Evolutionary conservation across 371 early-diverging fungal genomes (phyloP).

Genomic region (Circinella minor): DNA sequence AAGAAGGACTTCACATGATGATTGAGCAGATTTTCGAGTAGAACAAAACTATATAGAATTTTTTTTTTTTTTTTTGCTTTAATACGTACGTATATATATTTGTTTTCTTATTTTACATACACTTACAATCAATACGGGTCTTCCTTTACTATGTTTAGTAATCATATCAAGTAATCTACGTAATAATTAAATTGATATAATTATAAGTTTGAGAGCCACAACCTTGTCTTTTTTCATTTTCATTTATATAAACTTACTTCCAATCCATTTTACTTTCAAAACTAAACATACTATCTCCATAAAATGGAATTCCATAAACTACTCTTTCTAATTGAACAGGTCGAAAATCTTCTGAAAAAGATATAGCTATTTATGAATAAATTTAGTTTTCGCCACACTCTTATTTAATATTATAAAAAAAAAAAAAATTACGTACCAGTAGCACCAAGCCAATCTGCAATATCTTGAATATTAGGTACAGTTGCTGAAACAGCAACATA

Average conservation of each 20-base stretch:
- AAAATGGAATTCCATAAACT: constrained; percentile 62
- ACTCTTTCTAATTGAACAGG: constrained; percentile 71
- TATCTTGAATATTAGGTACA: constrained; percentile 83
- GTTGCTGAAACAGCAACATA: constrained; percentile 86
- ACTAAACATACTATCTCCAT: constrained; percentile 52
- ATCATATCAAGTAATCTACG: constrained; percentile 69
- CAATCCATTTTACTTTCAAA: constrained; percentile 73
- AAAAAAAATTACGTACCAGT: constrained; percentile 30
- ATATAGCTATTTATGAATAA: constrained; percentile 20
- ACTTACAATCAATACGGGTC: constrained; percentile 71
- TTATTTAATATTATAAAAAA: not conserved
- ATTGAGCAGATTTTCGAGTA: constrained; percentile 71
- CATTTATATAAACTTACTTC: constrained; percentile 46
- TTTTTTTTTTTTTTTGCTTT: too few species aligned
- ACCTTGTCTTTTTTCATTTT: too few species aligned
- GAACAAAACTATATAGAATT: constrained; percentile 74
- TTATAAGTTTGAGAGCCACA: too few species aligned
- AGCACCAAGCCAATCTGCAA: constrained; percentile 72
- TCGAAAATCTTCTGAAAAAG: constrained; percentile 80
- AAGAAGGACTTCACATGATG: constrained; percentile 62
- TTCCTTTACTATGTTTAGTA: constrained; percentile 51
- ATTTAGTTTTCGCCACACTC: not conserved
- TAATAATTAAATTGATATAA: too few species aligned
- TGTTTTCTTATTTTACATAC: not conserved
- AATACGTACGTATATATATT: too few species aligned